Evolutionary conservation across 192 early-diverging fungal species (phyloP), one percentile per base, ranked within the genome.

Genomic region (Entomortierella beljakovae): DNA sequence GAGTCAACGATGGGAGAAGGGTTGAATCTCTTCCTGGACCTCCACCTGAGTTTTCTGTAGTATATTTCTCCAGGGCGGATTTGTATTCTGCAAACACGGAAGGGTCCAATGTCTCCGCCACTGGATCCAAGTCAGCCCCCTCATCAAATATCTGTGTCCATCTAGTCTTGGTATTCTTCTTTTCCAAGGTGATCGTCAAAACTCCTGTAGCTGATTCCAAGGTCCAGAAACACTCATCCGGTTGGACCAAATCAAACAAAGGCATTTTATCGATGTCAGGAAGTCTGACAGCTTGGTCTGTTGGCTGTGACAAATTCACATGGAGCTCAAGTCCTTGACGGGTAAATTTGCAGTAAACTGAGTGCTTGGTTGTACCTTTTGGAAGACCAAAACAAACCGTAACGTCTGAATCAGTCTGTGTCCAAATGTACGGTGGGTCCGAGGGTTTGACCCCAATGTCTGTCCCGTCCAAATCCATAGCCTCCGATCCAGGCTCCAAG

Each of bases 81-180:
- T 82, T 82, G 43, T 91, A 90, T 13, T 75, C 79, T n/a, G 80
- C 84, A 73, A 92, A 87, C 26, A 88, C 84, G 28, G 82, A 86
- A 0, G 86, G 70, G 34, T 88, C 88, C 40, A 94, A 71, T 0
- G 87, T 90, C 68, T 94, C 92, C 31, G 85, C 64, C 1, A 91
- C 87, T 20, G 74, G 74, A 25, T 68, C 53, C 3, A 37, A 26
- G 33, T 77, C 74, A 1, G 85, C 87, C 26, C 83, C 86, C 57
- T 94, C 90, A n/a, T 80, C 81, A 76, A 93, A 94, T 11, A 93
- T 82, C 20, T 88, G 86, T 3, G 88, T 71, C 92, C 92, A 94
- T 25, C 91, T 81, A 10, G 85, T 87, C 32, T 86, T 80, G 56
- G 84, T 68, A 57, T 89, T 81, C 29, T 81, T 62, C 64, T 94